Evolutionary conservation across 352 stramenopile species (phyloP), one percentile per base, ranked within the genome.

Genomic region (Phytophthora sojae): DNA sequence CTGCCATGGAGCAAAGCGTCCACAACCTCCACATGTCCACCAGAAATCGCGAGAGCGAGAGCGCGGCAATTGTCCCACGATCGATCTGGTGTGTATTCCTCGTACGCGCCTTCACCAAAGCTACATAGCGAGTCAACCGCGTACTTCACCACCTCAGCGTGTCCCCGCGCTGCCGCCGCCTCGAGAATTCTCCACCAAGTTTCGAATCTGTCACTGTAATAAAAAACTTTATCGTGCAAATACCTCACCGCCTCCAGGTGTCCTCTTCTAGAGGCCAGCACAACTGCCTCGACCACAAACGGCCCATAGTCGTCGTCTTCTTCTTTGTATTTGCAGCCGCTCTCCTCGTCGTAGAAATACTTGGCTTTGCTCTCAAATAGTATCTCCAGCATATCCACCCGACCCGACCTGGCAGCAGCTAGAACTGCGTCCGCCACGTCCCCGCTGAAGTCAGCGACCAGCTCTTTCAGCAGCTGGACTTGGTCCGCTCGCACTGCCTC

Each of bases 1-100:
- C 42, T 9, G n/a, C 49, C 45, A 35, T 60, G 30, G n/a, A 60
- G 32, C 30, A 60, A 49, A 49, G 50, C 26, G n/a, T 60, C 14
- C 30, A 60, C 32, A 8, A 60, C 54, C 3, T 37, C 54, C 6
- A n/a, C 30, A 60, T 50, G 42, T 49, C 54, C 54, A n/a, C 32
- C 32, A 29, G 54, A 51, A 49, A 60, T 60, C 8, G 54, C 54
- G 12, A n/a, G 39, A 11, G 30, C 14, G 4, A 60, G 14, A 3
- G 54, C 54, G 26, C 30, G 23, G 54, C 54, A 29, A 49, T 60
- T 26, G 6, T 51, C 0, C 29, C 54, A 32, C 42, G 42, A 7
- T 50, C 42, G 14, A 9, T 50, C 42, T 23, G 42, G 11, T 19
- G n/a, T 23, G 32, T 14, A 39, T 11, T 39, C 32, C 32, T 14